These are phyloP conservation scores for Claviceps humidiphila DNA, from an alignment of 2,329 filamentous ascomycete species.

Conservation along the genomic window DNA sequence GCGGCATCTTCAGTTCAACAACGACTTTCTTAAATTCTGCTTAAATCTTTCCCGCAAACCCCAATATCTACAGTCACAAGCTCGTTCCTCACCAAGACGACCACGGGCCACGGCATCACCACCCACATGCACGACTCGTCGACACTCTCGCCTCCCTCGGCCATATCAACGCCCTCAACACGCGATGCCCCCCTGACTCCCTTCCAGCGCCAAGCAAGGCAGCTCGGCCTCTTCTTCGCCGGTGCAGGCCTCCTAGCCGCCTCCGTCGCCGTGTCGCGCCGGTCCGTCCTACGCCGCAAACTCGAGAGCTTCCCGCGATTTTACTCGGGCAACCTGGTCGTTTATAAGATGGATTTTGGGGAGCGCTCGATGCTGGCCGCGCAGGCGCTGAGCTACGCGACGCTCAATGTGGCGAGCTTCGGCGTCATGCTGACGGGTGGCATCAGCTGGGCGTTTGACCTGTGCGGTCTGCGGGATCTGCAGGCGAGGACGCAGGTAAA, in stretches of 20 bases:
- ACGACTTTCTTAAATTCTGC: background rate
- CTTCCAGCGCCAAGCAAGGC: constrained; percentile 31
- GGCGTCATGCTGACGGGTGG: constrained; percentile 64
- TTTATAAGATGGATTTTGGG: constrained; percentile 14
- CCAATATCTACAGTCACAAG: background rate
- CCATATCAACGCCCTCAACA: constrained; percentile 5
- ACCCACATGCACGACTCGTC: constrained; percentile 2
- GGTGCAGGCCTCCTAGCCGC: constrained; percentile 65
- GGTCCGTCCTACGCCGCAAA: constrained; percentile 53
- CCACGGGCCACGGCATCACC: background rate
- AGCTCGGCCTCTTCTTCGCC: constrained; percentile 58
- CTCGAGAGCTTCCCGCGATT: constrained; percentile 52
- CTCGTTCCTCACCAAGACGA: background rate
- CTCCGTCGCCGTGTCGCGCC: constrained; percentile 57
- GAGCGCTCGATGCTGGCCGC: constrained; percentile 49
- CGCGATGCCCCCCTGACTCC: constrained; percentile 27
- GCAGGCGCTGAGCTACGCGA: constrained; percentile 75
- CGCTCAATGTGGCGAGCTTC: constrained; percentile 68
- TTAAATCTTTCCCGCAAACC: background rate
- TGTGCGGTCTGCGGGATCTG: constrained; percentile 56
- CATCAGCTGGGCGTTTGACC: constrained; percentile 62
- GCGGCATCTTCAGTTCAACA: background rate
- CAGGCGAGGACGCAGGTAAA: constrained; percentile 34
- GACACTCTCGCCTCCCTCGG: constrained; percentile 6
- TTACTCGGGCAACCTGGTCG: constrained; percentile 47